Evolutionary conservation across 768 basidiomycete genomes (phyloP).

Genomic region (Termitomyces sp.): DNA sequence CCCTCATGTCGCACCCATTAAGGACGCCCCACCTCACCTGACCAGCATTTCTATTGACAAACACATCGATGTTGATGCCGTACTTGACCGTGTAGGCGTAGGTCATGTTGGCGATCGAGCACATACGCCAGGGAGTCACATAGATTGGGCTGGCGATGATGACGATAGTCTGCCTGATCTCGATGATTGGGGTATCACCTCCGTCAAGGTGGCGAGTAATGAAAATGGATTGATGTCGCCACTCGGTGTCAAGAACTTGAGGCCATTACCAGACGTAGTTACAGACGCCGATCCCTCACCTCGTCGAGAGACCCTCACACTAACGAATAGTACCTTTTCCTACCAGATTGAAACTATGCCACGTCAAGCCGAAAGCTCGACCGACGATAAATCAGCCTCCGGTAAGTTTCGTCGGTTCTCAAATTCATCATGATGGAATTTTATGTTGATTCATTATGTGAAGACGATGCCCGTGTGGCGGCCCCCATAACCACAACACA

Average conservation of each 20-base stretch:
- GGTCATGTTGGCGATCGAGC: conserved; percentile 68
- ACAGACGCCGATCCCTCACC: conserved; percentile 14
- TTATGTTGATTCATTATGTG: conserved; percentile 2
- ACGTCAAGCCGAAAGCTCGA: not conserved
- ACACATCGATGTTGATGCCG: conserved; percentile 45
- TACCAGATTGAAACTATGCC: not conserved
- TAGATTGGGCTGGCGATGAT: conserved; percentile 88
- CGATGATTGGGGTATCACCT: conserved; percentile 77
- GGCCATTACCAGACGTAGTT: conserved; percentile 47
- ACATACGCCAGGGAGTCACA: conserved; percentile 69
- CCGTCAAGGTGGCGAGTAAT: conserved; percentile 24
- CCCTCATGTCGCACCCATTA: conserved; percentile 37
- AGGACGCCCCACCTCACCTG: conserved; percentile 60
- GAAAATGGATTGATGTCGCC: conserved; percentile 52
- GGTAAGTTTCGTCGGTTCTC: conserved; percentile 9
- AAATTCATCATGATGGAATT: not conserved
- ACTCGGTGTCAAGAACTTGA: conserved; percentile 58
- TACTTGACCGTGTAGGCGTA: conserved; percentile 72
- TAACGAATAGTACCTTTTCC: not conserved
- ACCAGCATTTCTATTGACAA: conserved; percentile 12
- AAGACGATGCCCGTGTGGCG: not conserved
- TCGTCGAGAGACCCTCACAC: not conserved
- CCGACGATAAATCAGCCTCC: not conserved
- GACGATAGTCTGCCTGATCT: conserved; percentile 79
- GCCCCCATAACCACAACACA: conserved; percentile 9